Evolutionary conservation across 768 basidiomycete genomes (phyloP).

Genomic region (Trametes cingulata): DNA sequence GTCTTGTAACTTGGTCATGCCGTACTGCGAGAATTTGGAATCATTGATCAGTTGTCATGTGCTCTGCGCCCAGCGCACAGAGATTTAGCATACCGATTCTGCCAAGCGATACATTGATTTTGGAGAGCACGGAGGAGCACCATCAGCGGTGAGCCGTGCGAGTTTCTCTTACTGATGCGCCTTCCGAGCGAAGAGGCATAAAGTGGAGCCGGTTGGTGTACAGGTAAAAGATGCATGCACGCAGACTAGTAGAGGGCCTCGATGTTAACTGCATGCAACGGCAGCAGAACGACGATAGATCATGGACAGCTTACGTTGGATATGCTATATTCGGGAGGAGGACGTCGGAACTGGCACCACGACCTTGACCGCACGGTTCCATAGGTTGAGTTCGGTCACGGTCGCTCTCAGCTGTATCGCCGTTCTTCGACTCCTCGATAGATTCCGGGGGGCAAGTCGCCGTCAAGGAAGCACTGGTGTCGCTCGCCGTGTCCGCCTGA

Average conservation of each 20-base stretch:
- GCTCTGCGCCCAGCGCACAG: too few species aligned
- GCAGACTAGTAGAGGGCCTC: slow-evolving; percentile 39
- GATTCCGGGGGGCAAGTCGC: too few species aligned
- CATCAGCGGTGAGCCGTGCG: neutral
- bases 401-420: too few species aligned
- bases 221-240: slow-evolving; percentile 41
- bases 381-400: too few species aligned
- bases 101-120: slow-evolving; percentile 29
- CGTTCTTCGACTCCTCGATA: too few species aligned
- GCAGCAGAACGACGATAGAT: too few species aligned
- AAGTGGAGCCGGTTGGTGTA: slow-evolving; percentile 39
- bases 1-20: slow-evolving; percentile 20
- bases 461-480: too few species aligned
- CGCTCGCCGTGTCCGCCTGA: too few species aligned
- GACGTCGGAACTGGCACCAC: neutral
- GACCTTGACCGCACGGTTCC: too few species aligned
- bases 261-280: too few species aligned
- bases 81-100: slow-evolving; percentile 20
- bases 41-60: neutral
- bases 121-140: slow-evolving; percentile 22
- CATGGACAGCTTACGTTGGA: slow-evolving; percentile 28
- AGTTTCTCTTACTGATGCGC: slow-evolving; percentile 1
- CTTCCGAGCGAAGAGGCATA: slow-evolving; percentile 32
- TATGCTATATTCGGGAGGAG: slow-evolving; percentile 21
- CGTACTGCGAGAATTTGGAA: slow-evolving; percentile 15